A percentile compares a stretch with the other conserved stretches of the same genome.
These are phyloP conservation scores for Zygosaccharomyces pseudobailii DNA, from an alignment of 1,139 yeast species.

Conservation along the genomic window DNA sequence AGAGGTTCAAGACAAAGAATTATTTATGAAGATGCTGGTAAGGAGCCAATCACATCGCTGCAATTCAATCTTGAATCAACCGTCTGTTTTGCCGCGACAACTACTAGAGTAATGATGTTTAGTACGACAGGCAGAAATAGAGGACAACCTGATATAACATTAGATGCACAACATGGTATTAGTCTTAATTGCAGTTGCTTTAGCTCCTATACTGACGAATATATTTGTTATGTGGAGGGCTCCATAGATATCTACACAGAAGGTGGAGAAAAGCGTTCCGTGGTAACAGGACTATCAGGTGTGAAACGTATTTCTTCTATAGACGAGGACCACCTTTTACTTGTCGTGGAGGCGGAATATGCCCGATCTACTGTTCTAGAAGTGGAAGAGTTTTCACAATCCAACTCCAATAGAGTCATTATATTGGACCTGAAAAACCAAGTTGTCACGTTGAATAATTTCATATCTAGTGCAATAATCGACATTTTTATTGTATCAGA, in stretches of 20 bases:
- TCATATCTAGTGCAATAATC: slow-evolving; percentile 58
- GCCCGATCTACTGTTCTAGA: slow-evolving; percentile 29
- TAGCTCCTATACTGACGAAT: slow-evolving; percentile 22
- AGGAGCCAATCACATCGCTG: slow-evolving; percentile 79
- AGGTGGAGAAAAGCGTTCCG: slow-evolving; percentile 50
- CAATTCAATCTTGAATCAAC: slow-evolving; percentile 25
- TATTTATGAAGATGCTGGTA: slow-evolving; percentile 53
- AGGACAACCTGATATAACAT: slow-evolving; percentile 57
- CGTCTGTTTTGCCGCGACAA: slow-evolving; percentile 33
- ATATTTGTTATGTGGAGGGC: slow-evolving; percentile 33
- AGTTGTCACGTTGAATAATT: slow-evolving; percentile 64
- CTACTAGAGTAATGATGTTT: slow-evolving; percentile 67
- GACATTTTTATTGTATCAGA: slow-evolving; percentile 45
- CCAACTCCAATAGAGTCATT: slow-evolving; percentile 46
- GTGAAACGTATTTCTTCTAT: slow-evolving; percentile 45
- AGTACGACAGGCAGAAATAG: slow-evolving; percentile 74
- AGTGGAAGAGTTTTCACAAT: slow-evolving; percentile 28
- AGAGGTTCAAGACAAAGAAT: slow-evolving; percentile 85
- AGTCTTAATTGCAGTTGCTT: slow-evolving; percentile 62
- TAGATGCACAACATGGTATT: slow-evolving; percentile 64
- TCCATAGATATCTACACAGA: slow-evolving; percentile 37
- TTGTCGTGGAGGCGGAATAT: slow-evolving; percentile 31
- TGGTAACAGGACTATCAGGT: slow-evolving; percentile 54
- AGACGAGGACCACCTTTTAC: slow-evolving; percentile 42
- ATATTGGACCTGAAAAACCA: slow-evolving; percentile 67